These are phyloP conservation scores for Pseudevernia furfuracea DNA, from an alignment of 495 filamentous ascomycete species.

Conservation along the genomic window DNA sequence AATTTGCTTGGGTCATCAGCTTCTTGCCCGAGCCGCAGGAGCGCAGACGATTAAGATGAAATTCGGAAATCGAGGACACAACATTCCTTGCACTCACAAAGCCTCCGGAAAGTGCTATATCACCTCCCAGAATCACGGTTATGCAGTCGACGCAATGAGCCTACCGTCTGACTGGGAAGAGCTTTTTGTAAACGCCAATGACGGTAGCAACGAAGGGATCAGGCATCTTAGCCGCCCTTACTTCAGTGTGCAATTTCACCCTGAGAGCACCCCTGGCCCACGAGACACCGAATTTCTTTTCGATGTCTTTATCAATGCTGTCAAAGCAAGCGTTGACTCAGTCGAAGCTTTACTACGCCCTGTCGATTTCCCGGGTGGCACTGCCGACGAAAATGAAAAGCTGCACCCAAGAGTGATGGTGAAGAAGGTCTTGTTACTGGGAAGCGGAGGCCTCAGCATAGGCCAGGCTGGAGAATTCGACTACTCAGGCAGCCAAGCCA, in stretches of 20 bases:
- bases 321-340: conserved; percentile 57
- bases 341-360: conserved; percentile 55
- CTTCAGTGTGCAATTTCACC: conserved; percentile 99
- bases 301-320: conserved; percentile 87
- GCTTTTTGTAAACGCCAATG: conserved; percentile 95
- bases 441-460: conserved; percentile 92
- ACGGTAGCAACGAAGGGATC: conserved; percentile 95
- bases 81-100: conserved; percentile 94
- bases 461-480: conserved; percentile 98
- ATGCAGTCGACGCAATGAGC: conserved; percentile 72
- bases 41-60: conserved; percentile 92
- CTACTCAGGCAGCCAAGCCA: conserved; percentile 87
- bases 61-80: conserved; percentile 97
- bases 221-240: conserved; percentile 75
- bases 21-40: conserved; percentile 84
- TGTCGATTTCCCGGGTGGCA: conserved; percentile 80
- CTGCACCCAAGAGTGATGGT: conserved; percentile 70
- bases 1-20: conserved; percentile 93
- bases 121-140: conserved; percentile 91
- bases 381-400: conserved; percentile 63
- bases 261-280: conserved; percentile 90
- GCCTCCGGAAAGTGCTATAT: conserved; percentile 94
- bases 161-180: conserved; percentile 79
- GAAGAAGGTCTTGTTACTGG: conserved; percentile 96
- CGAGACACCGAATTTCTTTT: conserved; percentile 96